phyloP scores from a whole-genome alignment of 352 stramenopile species.

The Globisporangium cylindrosporum region DNA sequence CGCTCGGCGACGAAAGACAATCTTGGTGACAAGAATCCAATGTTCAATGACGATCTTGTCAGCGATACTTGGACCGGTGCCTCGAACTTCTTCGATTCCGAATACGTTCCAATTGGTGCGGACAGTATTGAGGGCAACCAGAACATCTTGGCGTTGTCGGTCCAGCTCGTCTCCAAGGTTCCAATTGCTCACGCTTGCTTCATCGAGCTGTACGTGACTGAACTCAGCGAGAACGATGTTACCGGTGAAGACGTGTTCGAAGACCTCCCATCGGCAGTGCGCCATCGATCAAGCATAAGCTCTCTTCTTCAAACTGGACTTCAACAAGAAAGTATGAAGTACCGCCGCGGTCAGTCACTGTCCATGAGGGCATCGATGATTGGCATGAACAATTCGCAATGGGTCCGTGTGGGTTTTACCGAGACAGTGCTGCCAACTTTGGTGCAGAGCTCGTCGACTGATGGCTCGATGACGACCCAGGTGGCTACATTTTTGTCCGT shows the following conservation, averaged over 20 bases:
- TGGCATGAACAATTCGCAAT: constrained; percentile 35
- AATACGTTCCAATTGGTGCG: constrained; percentile 62
- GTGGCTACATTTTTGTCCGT: constrained; percentile 77
- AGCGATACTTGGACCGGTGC: constrained; percentile 67
- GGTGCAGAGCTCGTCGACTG: constrained; percentile 22
- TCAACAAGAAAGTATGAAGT: constrained; percentile 61
- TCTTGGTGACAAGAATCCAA: constrained; percentile 30
- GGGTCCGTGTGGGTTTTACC: constrained; percentile 70
- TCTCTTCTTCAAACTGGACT: constrained; percentile 70
- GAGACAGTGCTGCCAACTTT: constrained; percentile 73
- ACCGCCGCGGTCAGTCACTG: constrained; percentile 46
- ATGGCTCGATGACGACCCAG: constrained; percentile 27
- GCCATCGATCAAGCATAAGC: constrained; percentile 67
- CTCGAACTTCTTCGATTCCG: constrained; percentile 67
- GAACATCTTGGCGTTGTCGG: constrained; percentile 73
- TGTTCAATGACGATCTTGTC: constrained; percentile 27
- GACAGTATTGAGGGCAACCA: constrained; percentile 58
- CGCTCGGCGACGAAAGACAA: constrained; percentile 40
- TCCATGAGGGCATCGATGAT: constrained; percentile 38
- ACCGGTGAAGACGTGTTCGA: constrained; percentile 51
- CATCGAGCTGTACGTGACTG: constrained; percentile 71
- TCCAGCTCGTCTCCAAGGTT: constrained; percentile 64
- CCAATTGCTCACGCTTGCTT: constrained; percentile 70
- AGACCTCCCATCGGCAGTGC: constrained; percentile 38
- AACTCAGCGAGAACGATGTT: constrained; percentile 54